Conservation (phyloP, 2,329 filamentous ascomycete genomes). For the Aureobasidium zeae region DNA sequence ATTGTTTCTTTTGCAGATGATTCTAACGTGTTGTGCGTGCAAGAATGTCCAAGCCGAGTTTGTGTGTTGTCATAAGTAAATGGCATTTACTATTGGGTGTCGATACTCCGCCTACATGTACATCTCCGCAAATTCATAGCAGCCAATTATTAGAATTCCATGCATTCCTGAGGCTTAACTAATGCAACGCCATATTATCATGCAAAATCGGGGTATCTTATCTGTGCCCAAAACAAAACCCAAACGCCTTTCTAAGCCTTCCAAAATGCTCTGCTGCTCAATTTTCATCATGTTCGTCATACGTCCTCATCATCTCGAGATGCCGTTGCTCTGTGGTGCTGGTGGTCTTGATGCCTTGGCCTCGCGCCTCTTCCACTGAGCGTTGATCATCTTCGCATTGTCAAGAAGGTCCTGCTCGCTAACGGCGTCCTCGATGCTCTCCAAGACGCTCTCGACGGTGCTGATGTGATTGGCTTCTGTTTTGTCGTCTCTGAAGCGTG, state of each 20-base stretch:
- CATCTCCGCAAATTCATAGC: too few species aligned
- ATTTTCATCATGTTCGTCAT: constrained; percentile 3
- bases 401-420: constrained; percentile 70
- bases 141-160: too few species aligned
- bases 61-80: too few species aligned
- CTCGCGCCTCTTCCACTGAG: constrained; percentile 64
- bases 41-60: too few species aligned
- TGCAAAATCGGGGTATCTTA: constrained; percentile 12
- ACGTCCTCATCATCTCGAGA: not conserved
- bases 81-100: too few species aligned
- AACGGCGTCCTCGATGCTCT: constrained; percentile 81
- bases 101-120: too few species aligned
- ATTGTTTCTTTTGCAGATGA: too few species aligned
- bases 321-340: not conserved
- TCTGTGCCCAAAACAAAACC: not conserved
- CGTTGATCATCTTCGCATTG: constrained; percentile 60
- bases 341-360: constrained; percentile 16
- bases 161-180: too few species aligned
- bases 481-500: constrained; percentile 90
- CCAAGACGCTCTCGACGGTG: constrained; percentile 76
- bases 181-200: not conserved
- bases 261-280: not conserved
- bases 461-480: constrained; percentile 77
- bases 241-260: not conserved
- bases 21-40: too few species aligned